These are phyloP conservation scores for Nakazawaea anatomiae DNA, from an alignment of 805 yeast species.

Conservation along the genomic window DNA sequence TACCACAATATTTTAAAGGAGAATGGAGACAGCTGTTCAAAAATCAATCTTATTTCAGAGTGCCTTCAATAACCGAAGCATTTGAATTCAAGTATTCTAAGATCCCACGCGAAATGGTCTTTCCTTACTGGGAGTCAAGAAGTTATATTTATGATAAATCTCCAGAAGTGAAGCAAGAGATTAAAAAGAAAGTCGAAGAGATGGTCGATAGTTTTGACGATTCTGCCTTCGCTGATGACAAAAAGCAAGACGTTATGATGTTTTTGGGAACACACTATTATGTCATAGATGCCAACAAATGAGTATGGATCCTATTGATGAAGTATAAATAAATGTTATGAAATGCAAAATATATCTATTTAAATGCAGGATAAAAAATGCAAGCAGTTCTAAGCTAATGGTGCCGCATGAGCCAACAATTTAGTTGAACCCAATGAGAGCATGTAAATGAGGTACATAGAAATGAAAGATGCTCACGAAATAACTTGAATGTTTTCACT, in stretches of 20 bases:
- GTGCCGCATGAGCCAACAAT: too few relatives aligned
- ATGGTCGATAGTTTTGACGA: slow-evolving; percentile 16
- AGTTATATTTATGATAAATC: slow-evolving; percentile 45
- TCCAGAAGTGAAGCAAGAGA: slow-evolving; percentile 26
- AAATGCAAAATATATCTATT: background rate
- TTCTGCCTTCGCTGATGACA: slow-evolving; percentile 14
- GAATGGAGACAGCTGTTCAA: slow-evolving; percentile 38
- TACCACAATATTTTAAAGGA: slow-evolving; percentile 52
- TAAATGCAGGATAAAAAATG: background rate
- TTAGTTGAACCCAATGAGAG: too few relatives aligned
- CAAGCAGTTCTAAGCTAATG: too few relatives aligned
- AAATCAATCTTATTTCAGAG: slow-evolving; percentile 25
- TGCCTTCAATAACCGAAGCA: slow-evolving; percentile 26
- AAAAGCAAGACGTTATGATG: slow-evolving; percentile 6
- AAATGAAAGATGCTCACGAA: too few relatives aligned
- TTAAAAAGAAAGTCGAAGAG: slow-evolving; percentile 26
- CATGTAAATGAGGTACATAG: too few relatives aligned
- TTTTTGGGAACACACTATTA: slow-evolving; percentile 9
- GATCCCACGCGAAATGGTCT: slow-evolving; percentile 30
- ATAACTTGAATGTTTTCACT: slow-evolving; percentile 27
- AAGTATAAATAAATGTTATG: background rate
- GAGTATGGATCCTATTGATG: background rate
- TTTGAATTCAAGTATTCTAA: slow-evolving; percentile 24
- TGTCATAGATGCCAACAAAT: slow-evolving; percentile 8
- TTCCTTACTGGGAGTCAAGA: slow-evolving; percentile 48